phyloP scores from a whole-genome alignment of 140 eudicot genomes.

The Senecio squalidus region DNA sequence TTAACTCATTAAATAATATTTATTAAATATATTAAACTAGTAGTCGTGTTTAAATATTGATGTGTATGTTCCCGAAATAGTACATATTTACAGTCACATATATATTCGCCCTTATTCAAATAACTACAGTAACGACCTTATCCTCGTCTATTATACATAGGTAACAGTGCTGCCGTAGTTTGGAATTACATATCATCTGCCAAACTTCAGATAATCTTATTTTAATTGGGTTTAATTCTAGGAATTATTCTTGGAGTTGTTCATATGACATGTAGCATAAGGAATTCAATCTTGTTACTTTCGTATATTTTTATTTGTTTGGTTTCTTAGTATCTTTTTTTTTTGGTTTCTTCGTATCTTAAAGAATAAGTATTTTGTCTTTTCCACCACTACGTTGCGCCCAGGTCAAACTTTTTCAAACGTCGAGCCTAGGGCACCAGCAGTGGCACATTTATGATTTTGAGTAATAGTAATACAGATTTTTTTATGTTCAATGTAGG shows the following conservation, averaged over 20 bases:
- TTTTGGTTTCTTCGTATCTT: no score
- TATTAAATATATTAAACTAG: no score
- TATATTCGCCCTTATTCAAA: no score
- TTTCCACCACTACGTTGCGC: not conserved
- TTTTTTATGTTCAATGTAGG: not conserved
- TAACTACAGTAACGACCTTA: no score
- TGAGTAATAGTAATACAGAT: not conserved
- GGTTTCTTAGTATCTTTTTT: conserved; percentile 6
- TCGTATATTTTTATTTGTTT: conserved; percentile 9
- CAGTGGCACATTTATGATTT: not conserved
- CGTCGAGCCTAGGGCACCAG: not conserved
- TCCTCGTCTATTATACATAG: no score
- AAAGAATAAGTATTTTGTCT: not conserved
- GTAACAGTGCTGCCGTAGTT: conserved; percentile 4
- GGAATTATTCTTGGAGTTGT: conserved; percentile 16
- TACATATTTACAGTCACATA: no score
- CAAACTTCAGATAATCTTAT: not conserved
- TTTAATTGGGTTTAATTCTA: not conserved
- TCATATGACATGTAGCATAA: not conserved
- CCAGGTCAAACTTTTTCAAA: not conserved
- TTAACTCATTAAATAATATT: no score
- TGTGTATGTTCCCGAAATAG: no score
- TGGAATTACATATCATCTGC: conserved; percentile 7
- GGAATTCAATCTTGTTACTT: conserved; percentile 9
- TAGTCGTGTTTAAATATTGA: no score